phyloP scores from a whole-genome alignment of 768 basidiomycete genomes.

The Postia placenta region DNA sequence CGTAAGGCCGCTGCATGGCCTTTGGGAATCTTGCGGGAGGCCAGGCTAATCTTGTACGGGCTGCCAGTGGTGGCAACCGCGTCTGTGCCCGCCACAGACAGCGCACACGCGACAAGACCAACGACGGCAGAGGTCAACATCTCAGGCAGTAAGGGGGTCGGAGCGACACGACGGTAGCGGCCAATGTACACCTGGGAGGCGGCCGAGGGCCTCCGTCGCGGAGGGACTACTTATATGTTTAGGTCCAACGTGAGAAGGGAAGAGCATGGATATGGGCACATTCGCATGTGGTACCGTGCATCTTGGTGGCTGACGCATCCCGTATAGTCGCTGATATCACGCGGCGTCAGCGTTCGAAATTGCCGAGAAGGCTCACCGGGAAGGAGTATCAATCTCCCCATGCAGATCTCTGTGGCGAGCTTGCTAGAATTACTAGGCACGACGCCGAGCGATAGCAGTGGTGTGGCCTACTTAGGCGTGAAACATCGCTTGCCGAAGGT shows the following conservation, averaged over 20 bases:
- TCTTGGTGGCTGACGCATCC: not conserved
- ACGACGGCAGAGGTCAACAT: not conserved
- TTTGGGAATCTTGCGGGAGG: conserved; percentile 15
- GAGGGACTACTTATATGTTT: not conserved
- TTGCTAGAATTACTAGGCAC: too few species aligned
- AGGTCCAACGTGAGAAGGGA: not conserved
- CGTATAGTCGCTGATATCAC: too few species aligned
- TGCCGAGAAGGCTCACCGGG: too few species aligned
- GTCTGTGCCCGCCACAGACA: not conserved
- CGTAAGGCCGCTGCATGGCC: conserved; percentile 9
- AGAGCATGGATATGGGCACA: not conserved
- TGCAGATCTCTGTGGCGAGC: too few species aligned
- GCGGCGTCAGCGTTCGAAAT: too few species aligned
- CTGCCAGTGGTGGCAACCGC: not conserved
- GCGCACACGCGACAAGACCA: not conserved
- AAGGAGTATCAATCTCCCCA: too few species aligned
- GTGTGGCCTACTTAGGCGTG: too few species aligned
- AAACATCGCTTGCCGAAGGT: too few species aligned
- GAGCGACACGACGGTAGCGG: not conserved
- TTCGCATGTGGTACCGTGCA: not conserved
- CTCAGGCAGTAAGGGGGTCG: not conserved
- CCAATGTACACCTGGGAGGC: too few species aligned
- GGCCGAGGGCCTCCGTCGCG: too few species aligned
- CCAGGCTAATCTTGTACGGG: conserved; percentile 15
- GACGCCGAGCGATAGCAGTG: too few species aligned